Evolutionary conservation across 2,329 filamentous ascomycete species (phyloP).

Genomic region (Albophoma yamanashiensis): DNA sequence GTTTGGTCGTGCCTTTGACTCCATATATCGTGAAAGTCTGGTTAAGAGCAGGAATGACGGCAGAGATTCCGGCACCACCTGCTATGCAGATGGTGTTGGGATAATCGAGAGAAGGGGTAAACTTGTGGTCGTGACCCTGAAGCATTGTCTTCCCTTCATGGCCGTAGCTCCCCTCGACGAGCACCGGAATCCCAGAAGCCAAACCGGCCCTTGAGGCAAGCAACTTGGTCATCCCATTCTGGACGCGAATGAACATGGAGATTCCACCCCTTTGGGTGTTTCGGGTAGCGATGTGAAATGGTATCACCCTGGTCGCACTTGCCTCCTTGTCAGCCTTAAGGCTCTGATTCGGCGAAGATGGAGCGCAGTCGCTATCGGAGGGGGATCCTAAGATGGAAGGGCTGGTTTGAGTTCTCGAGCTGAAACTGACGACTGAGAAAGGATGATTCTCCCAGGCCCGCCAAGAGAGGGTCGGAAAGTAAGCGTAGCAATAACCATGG

Average conservation of each 20-base stretch:
- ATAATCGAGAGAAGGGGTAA: constrained; percentile 6
- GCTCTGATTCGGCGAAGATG: background rate
- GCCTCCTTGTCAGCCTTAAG: background rate
- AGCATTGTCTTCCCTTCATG: constrained; percentile 11
- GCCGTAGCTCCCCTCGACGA: constrained; percentile 18
- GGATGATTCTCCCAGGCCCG: constrained; percentile 21
- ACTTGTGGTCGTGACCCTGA: constrained; percentile 8
- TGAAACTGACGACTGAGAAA: constrained; percentile 16
- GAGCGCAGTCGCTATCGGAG: constrained; percentile 5
- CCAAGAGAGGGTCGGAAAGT: constrained; percentile 20
- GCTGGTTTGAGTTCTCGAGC: background rate
- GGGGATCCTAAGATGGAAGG: constrained; percentile 3
- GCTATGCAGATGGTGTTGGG: background rate
- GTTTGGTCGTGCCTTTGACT: constrained; percentile 13
- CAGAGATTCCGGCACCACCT: background rate
- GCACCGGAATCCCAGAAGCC: constrained; percentile 10
- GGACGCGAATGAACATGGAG: constrained; percentile 15
- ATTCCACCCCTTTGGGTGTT: constrained; percentile 10
- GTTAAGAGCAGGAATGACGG: background rate
- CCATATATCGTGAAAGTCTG: constrained; percentile 2
- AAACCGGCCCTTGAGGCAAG: constrained; percentile 8
- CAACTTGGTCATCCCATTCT: constrained; percentile 12
- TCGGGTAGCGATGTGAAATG: background rate
- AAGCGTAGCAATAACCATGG: constrained; percentile 17
- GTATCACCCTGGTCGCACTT: background rate